phyloP scores from a whole-genome alignment of 1,284 basidiomycete genomes.

The Cutaneotrichosporon sp. region DNA sequence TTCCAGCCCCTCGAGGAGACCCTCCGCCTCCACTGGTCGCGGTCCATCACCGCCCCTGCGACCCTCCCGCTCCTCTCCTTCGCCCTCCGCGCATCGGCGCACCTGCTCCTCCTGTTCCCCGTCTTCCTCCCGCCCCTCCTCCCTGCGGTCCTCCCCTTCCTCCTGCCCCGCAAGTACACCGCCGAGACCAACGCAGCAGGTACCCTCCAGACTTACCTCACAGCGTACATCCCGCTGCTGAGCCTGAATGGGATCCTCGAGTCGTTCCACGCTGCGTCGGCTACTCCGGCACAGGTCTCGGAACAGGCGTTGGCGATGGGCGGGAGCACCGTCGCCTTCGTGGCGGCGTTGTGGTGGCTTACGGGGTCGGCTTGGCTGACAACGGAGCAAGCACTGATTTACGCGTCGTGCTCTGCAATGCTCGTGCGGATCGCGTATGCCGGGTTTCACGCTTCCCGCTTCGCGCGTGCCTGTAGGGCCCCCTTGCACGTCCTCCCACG shows the following conservation, averaged over 20 bases:
- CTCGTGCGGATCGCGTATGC: constrained; percentile 44
- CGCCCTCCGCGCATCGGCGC: constrained; percentile 68
- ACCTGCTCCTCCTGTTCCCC: constrained; percentile 70
- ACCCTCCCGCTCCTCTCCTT: constrained; percentile 52
- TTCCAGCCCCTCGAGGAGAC: constrained; percentile 94
- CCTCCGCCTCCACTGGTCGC: constrained; percentile 80
- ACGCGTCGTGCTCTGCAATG: constrained; percentile 60
- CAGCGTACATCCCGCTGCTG: constrained; percentile 82
- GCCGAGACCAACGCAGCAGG: constrained; percentile 67
- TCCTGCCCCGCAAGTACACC: constrained; percentile 72
- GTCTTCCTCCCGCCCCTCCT: constrained; percentile 75
- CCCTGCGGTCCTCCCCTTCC: constrained; percentile 64
- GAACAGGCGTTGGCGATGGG: constrained; percentile 46
- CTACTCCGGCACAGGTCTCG: constrained; percentile 49
- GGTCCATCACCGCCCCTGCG: constrained; percentile 46
- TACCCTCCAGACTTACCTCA: constrained; percentile 71
- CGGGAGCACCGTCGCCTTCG: constrained; percentile 37
- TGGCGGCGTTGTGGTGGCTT: constrained; percentile 22
- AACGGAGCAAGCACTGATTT: constrained; percentile 64
- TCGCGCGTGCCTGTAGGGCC: neutral
- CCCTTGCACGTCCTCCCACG: constrained; percentile 4
- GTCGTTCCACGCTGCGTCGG: constrained; percentile 80
- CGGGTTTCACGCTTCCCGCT: constrained; percentile 28
- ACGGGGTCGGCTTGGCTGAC: constrained; percentile 2
- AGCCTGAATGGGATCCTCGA: constrained; percentile 86